Evolutionary conservation across 2,329 filamentous ascomycete species (phyloP).

Genomic region (Metarhizium brunneum): DNA sequence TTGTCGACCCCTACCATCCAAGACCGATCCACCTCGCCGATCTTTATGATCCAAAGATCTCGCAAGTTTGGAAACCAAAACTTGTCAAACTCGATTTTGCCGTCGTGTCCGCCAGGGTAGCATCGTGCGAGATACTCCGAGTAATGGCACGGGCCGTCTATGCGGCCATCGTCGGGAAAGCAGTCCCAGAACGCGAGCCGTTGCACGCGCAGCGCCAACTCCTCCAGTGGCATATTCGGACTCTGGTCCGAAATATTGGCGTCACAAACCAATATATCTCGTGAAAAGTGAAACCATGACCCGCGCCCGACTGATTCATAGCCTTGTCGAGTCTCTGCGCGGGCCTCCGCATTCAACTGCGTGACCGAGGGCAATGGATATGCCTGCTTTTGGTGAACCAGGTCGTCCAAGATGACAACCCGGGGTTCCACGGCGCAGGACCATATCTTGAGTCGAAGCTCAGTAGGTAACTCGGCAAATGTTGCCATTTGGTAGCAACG

Average conservation of each 20-base stretch:
- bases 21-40: slow-evolving; percentile 26
- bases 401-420: slow-evolving; percentile 25
- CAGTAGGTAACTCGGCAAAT: slow-evolving; percentile 23
- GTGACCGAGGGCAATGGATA: slow-evolving; percentile 26
- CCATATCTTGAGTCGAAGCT: slow-evolving; percentile 30
- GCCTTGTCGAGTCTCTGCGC: slow-evolving; percentile 22
- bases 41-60: slow-evolving; percentile 30
- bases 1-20: slow-evolving; percentile 26
- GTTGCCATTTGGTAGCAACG: slow-evolving; percentile 2
- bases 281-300: slow-evolving; percentile 26
- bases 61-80: slow-evolving; percentile 29
- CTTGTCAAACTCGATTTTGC: slow-evolving; percentile 26
- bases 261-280: slow-evolving; percentile 29
- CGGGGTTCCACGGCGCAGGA: slow-evolving; percentile 26
- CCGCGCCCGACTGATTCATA: slow-evolving; percentile 26
- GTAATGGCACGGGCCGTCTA: slow-evolving; percentile 24
- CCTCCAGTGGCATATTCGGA: slow-evolving; percentile 21
- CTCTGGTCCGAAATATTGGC: slow-evolving; percentile 24
- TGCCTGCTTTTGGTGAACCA: slow-evolving; percentile 18
- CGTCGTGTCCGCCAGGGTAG: slow-evolving; percentile 20
- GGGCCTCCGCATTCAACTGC: slow-evolving; percentile 26
- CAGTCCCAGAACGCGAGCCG: slow-evolving; percentile 30
- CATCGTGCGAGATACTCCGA: slow-evolving; percentile 24
- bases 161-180: slow-evolving; percentile 27
- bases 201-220: slow-evolving; percentile 23